Evolutionary conservation across 2,329 filamentous ascomycete genomes (phyloP), one percentile per base, ranked within the genome.

Genomic region (Aspergillus amoenus): DNA sequence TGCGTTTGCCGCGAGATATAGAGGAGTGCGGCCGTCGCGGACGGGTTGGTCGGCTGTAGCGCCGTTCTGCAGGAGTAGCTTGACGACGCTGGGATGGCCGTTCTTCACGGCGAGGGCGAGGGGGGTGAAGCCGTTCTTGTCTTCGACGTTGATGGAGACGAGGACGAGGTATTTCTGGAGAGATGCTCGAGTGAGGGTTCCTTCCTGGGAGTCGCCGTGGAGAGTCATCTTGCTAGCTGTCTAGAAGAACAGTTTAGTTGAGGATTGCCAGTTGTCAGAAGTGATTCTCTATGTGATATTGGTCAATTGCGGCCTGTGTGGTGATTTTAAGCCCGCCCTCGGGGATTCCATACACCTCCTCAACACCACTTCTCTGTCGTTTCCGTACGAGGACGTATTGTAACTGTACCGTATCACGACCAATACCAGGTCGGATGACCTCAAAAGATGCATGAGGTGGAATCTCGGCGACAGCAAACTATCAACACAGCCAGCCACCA

Each of bases 341-440:
- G 0, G 0, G 5, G 0, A 15, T 37, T n/a, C 13, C 13, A 7
- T 37, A n/a, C 34, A 13, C 34, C 15, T 37, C 13, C 15, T 37
- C 13, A 0, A 15, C 12, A 37, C 4, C 12, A 15, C 1, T 9
- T 27, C 18, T 37, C 30, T n/a, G 32, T 22, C 45, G 3, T 48
- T 48, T 48, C 45, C n/a, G 18, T 48, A 48, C 30, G 12, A 32
- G 39, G 45, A 48, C 45, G 45, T 48, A 48, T 24, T 48, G 45
- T 48, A 17, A 48, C 0, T 3, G 39, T 32, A 2, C 2, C 4
- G 45, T 48, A 39, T 32, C 12, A 17, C 17, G 7, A 11, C 8
- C 0, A 4, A 22, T 6, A 8, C 3, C n/a, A 37, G 5, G 45
- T 48, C 45, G 18, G 32, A 9, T 48, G 45, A 48, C 37, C 27